Base-by-base conservation (phyloP, 1,139 yeast genomes). In the Hemisphaericaspora xylanilytica region DNA sequence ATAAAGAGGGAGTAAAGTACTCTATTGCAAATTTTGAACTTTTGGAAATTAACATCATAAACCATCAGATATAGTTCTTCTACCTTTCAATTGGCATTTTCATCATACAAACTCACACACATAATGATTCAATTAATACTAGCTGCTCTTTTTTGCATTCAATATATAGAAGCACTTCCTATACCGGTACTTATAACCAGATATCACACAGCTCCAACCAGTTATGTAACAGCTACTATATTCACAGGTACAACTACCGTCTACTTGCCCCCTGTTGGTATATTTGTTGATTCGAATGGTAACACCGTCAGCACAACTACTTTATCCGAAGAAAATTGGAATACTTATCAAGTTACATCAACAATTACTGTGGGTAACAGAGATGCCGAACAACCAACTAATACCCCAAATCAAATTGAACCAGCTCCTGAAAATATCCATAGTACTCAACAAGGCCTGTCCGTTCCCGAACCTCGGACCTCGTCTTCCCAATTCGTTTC, bases 201-300 rank as follows among this genome's bases (percentile, higher is more conserved):
- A 53, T 62, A 67, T 33, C 83, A 78, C 52, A 80, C 86, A 20
- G 88, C 87, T n/a, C 70, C 63, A 1, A 63, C 78, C 2, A 78
- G 78, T 20, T 79, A 84, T 2, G 67, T 69, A 12, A 74, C 80
- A 1, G 64, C 72, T 40, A 73, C 78, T 16, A 67, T 68, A 46
- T 70, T 79, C 16, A 80, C 85, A 1, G 76, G 81, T 7, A 80
- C 85, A 5, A 72, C 80, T 32, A 73, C 85, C 8, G 65, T 76
- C 21, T 68, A 74, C 43, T 76, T 83, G 41, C 87, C 89, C 37
- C 80, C 87, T n/a, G 88, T 83, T 24, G 78, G 81, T 54, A 66
- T 80, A 31, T 67, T 81, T 35, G 71, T 83, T 39, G 77, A 84
- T 31, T 15, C 31, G 5, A 28, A 28, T 28, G 75, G 78, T 53